Base-by-base conservation (phyloP, 2,329 filamentous ascomycete genomes). In the Alternaria rosae region DNA sequence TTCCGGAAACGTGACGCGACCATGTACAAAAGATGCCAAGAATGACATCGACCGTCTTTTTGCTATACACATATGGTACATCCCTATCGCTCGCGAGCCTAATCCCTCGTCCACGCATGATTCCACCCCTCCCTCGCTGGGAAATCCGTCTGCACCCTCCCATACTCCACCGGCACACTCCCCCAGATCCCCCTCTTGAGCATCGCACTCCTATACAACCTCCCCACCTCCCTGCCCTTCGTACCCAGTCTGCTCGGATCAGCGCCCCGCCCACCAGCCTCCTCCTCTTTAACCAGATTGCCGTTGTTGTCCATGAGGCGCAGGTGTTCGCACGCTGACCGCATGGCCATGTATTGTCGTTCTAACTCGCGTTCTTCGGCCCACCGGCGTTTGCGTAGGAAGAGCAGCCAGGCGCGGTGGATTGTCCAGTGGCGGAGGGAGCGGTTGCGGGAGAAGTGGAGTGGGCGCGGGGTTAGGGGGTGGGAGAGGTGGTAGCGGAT, bases 401-500 rank as follows among this genome's bases (percentile, higher is more conserved):
- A 91, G 28, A 98, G 85, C 73, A 92, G 86, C 93, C 94, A 98
- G 21, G 94, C 94, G 72, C 95, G 93, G 85, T 98, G 94, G 80
- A 99, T 98, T 54, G 95, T 98, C 95, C 95, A 99, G 85, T 99
- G 95, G 48, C 95, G 92, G 67, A 99, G 89, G 80, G 89, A 87
- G 59, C 95, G 90, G 80, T 91, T 91, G 71, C 94, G 93, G 42
- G 89, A 93, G 87, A 98, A 94, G 73, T 93, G 91, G 68, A 99
- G 87, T 1, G 95, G 94, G 12, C 89, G 88, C 0, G 89, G 90
- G 7, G 88, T 91, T 28, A 86, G 81, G 2, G 89, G 88, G 79
- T 92, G 90, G 73, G 86, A 81, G 70, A 92, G 87, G 79, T 89
- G 87, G 82, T 92, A 92, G 72, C 89, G 85, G 78, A 92, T 91